Percentiles rank a stretch among this genome's conserved stretches.
These are phyloP conservation scores for Verbascum thapsus DNA, from an alignment of 257 asterid genomes.

Conservation along the genomic window DNA sequence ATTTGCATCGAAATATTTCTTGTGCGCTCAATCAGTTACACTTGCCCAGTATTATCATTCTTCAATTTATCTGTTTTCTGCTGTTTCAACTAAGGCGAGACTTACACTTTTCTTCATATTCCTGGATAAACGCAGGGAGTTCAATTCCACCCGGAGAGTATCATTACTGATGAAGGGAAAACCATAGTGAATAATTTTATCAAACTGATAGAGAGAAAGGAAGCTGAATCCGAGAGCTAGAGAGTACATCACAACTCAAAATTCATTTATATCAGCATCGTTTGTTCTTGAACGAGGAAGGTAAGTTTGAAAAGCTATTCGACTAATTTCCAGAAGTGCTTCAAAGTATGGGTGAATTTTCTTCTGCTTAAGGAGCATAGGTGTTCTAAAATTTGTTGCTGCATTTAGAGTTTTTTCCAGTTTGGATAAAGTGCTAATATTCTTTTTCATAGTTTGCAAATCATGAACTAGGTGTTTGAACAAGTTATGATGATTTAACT, in stretches of 20 bases:
- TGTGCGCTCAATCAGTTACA: too few relatives aligned
- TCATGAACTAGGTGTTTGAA: too few relatives aligned
- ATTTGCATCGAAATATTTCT: too few relatives aligned
- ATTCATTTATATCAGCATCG: not conserved
- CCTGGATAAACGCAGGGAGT: constrained; percentile 62
- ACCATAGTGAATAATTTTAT: constrained; percentile 69
- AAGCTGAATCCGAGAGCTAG: constrained; percentile 48
- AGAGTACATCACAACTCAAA: not conserved
- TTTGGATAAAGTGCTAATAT: too few relatives aligned
- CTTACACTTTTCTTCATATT: constrained; percentile 2
- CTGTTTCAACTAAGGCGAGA: too few relatives aligned
- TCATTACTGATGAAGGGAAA: constrained; percentile 76
- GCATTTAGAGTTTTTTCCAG: too few relatives aligned
- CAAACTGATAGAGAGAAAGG: constrained; percentile 67
- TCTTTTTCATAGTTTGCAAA: too few relatives aligned
- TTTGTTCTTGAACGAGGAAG: not conserved
- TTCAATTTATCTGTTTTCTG: too few relatives aligned
- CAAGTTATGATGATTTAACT: too few relatives aligned
- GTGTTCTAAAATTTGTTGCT: too few relatives aligned
- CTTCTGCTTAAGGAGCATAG: not conserved
- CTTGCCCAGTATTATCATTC: too few relatives aligned
- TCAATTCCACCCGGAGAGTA: constrained; percentile 92
- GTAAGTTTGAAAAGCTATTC: not conserved
- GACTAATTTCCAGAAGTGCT: constrained; percentile 1
- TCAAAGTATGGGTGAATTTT: not conserved